Conservation (phyloP, 1,284 basidiomycete species). For the Athelia psychrophila region DNA sequence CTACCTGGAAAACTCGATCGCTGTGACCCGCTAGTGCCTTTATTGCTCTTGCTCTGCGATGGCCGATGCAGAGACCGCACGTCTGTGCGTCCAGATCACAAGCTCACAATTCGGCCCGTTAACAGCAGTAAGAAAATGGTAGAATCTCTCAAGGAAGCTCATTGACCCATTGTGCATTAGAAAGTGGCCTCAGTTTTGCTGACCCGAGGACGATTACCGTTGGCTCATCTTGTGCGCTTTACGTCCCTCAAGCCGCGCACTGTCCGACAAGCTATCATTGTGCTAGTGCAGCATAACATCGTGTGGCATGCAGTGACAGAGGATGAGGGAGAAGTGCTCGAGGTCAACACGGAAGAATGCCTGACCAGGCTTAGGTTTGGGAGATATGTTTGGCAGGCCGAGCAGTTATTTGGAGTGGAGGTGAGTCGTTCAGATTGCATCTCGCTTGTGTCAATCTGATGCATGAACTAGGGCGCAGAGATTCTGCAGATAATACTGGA, state of each 20-base stretch:
- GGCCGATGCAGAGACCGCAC: conserved; percentile 70
- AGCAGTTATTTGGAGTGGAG: conserved; percentile 63
- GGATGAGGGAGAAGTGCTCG: conserved; percentile 76
- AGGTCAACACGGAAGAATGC: conserved; percentile 80
- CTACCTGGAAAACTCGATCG: too few relatives aligned
- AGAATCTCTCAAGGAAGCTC: too few relatives aligned
- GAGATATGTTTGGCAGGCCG: conserved; percentile 72
- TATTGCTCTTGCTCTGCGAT: conserved; percentile 31
- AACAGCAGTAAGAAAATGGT: conserved; percentile 54
- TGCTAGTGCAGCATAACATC: conserved; percentile 91
- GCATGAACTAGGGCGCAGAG: conserved; percentile 57
- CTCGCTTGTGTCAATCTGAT: conserved; percentile 2
- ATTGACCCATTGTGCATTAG: conserved; percentile 35
- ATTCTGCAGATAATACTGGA: conserved; percentile 77
- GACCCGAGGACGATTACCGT: conserved; percentile 78
- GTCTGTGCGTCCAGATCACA: conserved; percentile 75
- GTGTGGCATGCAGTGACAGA: conserved; percentile 79
- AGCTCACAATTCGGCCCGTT: conserved; percentile 78
- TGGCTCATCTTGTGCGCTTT: conserved; percentile 69
- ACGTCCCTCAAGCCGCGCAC: conserved; percentile 65
- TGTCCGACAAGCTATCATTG: conserved; percentile 73
- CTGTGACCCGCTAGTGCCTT: too few relatives aligned
- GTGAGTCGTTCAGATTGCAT: conserved; percentile 42
- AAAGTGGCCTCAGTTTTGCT: conserved; percentile 82
- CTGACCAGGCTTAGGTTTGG: conserved; percentile 78